phyloP scores from a whole-genome alignment of 345 rosid genomes.

The Ceriops tagal region DNA sequence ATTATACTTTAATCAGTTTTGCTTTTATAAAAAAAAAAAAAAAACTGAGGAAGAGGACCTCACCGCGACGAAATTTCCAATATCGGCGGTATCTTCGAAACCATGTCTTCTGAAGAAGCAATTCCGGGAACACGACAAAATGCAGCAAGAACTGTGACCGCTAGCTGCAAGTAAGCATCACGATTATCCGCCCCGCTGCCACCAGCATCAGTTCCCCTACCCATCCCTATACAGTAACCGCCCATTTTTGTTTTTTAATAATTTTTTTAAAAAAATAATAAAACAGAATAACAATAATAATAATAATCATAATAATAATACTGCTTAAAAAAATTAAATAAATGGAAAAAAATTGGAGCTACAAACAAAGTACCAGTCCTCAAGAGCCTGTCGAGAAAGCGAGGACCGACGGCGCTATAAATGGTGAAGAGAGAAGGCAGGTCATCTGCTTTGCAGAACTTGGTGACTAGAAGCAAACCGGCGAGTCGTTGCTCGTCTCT shows the following conservation, averaged over 20 bases:
- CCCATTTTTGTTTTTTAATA: background rate
- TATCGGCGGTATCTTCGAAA: slow-evolving; percentile 57
- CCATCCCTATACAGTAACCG: slow-evolving; percentile 35
- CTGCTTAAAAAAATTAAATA: background rate
- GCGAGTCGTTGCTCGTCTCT: slow-evolving; percentile 94
- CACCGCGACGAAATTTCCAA: slow-evolving; percentile 60
- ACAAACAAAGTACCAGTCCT: slow-evolving; percentile 49
- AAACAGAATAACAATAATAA: background rate
- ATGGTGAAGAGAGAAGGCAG: slow-evolving; percentile 45
- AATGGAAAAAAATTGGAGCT: background rate
- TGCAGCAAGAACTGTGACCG: slow-evolving; percentile 71
- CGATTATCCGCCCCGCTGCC: slow-evolving; percentile 46
- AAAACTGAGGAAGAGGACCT: slow-evolving; percentile 15
- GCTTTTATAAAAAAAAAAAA: background rate
- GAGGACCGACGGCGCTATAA: slow-evolving; percentile 62
- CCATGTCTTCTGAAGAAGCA: slow-evolving; percentile 69
- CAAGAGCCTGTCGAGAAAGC: slow-evolving; percentile 70
- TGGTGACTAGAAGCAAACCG: slow-evolving; percentile 78
- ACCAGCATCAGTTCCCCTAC: slow-evolving; percentile 37
- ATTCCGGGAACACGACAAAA: slow-evolving; percentile 71
- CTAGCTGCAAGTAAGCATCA: slow-evolving; percentile 69
- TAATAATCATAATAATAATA: background rate
- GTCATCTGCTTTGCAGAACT: slow-evolving; percentile 63
- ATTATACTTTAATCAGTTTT: background rate
- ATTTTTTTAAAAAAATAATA: background rate